Evolutionary conservation across 129 eudicot species (phyloP).

Genomic region (Glebionis coronaria): DNA sequence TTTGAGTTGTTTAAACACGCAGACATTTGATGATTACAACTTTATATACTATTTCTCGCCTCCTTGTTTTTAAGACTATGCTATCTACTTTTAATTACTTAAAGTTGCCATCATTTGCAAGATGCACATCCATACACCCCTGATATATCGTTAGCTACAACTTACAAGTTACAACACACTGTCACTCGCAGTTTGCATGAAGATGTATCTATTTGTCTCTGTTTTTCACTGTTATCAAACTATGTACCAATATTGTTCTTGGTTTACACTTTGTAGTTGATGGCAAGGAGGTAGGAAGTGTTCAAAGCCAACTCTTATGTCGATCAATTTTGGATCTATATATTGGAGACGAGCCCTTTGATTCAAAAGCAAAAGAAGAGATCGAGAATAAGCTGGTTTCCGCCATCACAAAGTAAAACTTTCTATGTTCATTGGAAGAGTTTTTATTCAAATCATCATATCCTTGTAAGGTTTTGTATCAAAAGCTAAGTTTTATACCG

Average conservation of each 20-base stretch:
- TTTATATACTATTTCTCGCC: too few relatives aligned
- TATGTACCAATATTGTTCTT: neutral
- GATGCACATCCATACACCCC: too few relatives aligned
- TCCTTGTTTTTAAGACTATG: too few relatives aligned
- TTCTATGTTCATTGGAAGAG: neutral
- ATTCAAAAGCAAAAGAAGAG: constrained; percentile 73
- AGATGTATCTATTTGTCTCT: neutral
- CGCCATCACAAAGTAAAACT: constrained; percentile 41
- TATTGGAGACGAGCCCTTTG: constrained; percentile 85
- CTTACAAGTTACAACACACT: neutral
- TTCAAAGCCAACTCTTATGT: constrained; percentile 79
- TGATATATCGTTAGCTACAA: neutral
- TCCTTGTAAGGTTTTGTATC: constrained; percentile 20
- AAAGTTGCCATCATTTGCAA: too few relatives aligned
- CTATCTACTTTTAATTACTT: too few relatives aligned
- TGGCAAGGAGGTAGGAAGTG: constrained; percentile 87
- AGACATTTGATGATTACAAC: too few relatives aligned
- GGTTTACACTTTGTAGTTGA: constrained; percentile 54
- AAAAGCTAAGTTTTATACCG: constrained; percentile 5
- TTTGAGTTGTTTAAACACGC: too few relatives aligned
- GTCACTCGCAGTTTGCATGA: neutral
- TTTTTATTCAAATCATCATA: neutral
- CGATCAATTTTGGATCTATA: constrained; percentile 79
- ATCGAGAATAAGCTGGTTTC: constrained; percentile 59
- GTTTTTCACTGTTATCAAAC: neutral